Base-by-base conservation (phyloP, 148 eudicot genomes). In the Spergularia marina region DNA sequence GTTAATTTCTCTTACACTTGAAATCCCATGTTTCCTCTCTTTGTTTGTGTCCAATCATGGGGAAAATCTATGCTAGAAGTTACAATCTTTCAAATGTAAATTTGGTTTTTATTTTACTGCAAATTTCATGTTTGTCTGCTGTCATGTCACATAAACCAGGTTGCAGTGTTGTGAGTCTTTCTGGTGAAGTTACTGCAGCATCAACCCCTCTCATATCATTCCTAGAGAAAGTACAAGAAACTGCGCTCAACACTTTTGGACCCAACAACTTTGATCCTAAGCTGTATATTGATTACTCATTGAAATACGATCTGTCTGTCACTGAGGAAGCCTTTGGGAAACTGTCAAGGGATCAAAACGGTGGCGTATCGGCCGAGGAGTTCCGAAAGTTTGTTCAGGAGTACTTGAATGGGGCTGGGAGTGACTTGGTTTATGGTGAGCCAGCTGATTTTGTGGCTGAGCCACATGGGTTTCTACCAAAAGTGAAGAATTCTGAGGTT, bases 171-270 rank as follows among this genome's bases (percentile, higher is more conserved):
- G 9, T 49, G 11, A 6, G 13, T 58, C 81, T 81, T 39, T 61
- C 80, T 17, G 86, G 89, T 68, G 89, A 85, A 4, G 85, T 84
- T 39, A 44, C 49, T 44, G 78, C 83, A 5, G 78, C 88, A 67
- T 79, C 88, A 30, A 85, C 81, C 34, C 87, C 93, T 21, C 80
- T 94, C 10, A 78, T 91, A 68, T 47, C 59, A 23, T 89, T 89
- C 76, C 89, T 91, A 20, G 86, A 87, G 70, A 70, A 47, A 30
- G 21, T 93, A 9, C 98, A 91, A 79, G 81, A 78, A 66, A 82
- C 88, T 18, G 98, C 98, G 4, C 85, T 91, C 2, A 69, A 71
- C 9, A 83, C 94, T 5, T 88, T 80, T 80, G 98, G 98, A 30
- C 79, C 60, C 72, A 75, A 66, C 1, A 79, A 79, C 18, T 93